phyloP scores from a whole-genome alignment of 1,284 basidiomycete genomes.

The Puccinia polysora region DNA sequence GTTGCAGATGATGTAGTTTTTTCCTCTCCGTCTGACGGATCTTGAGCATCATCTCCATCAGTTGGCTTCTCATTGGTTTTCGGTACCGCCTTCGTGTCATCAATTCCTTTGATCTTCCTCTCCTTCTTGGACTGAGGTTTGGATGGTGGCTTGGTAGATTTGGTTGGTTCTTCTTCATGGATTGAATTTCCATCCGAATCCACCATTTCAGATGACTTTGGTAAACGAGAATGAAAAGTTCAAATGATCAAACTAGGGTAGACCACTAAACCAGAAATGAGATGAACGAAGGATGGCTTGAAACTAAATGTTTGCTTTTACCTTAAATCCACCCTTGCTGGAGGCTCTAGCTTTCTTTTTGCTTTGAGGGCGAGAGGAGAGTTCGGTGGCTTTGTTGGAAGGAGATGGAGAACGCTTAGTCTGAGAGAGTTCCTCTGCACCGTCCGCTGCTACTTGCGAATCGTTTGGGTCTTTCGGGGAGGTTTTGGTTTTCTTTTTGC shows the following conservation, averaged over 20 bases:
- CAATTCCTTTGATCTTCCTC: background rate
- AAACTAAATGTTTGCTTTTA: background rate
- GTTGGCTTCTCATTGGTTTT: background rate
- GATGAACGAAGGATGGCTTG: too few relatives aligned
- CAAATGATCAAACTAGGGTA: background rate
- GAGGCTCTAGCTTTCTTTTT: slow-evolving; percentile 4
- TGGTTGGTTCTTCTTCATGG: slow-evolving; percentile 12
- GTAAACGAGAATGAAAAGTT: background rate
- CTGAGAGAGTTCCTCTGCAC: too few relatives aligned
- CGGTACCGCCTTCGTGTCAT: background rate
- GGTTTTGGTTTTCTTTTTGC: too few relatives aligned
- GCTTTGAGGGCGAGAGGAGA: slow-evolving; percentile 1
- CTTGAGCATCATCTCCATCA: background rate
- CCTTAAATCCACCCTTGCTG: background rate
- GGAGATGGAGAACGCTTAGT: background rate
- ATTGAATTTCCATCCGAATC: slow-evolving; percentile 17
- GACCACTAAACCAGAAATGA: background rate
- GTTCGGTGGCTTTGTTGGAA: background rate
- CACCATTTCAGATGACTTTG: slow-evolving; percentile 3
- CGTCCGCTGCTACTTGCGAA: too few relatives aligned
- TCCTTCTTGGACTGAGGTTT: background rate
- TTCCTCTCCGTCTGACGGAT: background rate
- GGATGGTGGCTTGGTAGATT: background rate
- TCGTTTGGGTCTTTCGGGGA: too few relatives aligned
- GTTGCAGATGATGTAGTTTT: background rate